Percentiles rank a stretch among this genome's conserved stretches.
Conservation (phyloP, 208 protist genomes). For the Sergeia podlipaevii region DNA sequence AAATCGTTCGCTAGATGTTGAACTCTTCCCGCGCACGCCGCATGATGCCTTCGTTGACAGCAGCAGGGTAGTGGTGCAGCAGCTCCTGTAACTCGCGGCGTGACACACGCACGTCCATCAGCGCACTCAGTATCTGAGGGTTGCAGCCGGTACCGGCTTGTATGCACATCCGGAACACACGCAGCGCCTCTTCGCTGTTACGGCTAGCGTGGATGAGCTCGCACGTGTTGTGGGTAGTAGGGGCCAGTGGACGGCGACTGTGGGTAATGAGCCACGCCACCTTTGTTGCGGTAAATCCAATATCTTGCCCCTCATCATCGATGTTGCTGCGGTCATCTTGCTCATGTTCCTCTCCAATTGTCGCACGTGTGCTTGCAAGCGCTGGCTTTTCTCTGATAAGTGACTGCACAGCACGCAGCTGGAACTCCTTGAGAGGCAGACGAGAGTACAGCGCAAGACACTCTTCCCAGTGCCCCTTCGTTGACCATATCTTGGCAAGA, state of each 20-base stretch:
- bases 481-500: conserved; percentile 37
- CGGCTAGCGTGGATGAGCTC: conserved; percentile 19
- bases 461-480: conserved; percentile 37
- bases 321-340: conserved; percentile 6
- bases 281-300: conserved; percentile 13
- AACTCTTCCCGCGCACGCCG: conserved; percentile 24
- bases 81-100: conserved; percentile 23
- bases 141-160: conserved; percentile 44
- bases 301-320: conserved; percentile 5
- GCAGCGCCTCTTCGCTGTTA: conserved; percentile 29
- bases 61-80: conserved; percentile 28
- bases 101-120: conserved; percentile 35
- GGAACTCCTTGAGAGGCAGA: conserved; percentile 49
- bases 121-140: conserved; percentile 53
- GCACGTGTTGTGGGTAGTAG: conserved; percentile 12
- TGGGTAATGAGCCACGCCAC: not conserved
- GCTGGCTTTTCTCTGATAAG: conserved; percentile 21
- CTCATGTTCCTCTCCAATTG: not conserved
- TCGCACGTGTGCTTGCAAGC: not conserved
- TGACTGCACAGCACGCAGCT: conserved; percentile 32
- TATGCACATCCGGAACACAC: conserved; percentile 40
- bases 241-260: conserved; percentile 10
- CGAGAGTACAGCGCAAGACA: conserved; percentile 48
- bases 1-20: not conserved
- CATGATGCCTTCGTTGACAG: conserved; percentile 50